A percentile compares a stretch with the other conserved stretches of the same genome.
Conservation (phyloP, 495 filamentous ascomycete species). For the Glarea lozoyensis region DNA sequence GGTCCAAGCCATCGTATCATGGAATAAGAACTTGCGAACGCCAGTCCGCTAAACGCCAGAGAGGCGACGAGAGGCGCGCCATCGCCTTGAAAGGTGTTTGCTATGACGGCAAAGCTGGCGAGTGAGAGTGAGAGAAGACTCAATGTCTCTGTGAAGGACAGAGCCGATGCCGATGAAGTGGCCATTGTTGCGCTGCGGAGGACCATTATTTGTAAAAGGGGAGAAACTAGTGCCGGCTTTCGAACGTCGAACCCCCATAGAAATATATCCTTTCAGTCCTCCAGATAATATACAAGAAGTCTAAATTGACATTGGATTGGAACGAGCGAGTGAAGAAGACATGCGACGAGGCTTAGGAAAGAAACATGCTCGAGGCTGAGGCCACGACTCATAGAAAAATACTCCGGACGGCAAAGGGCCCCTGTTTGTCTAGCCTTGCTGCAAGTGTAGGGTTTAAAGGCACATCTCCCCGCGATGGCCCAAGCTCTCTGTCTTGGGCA, state of each 20-base stretch:
- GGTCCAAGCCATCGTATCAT: conserved; percentile 93
- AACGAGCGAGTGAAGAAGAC: background rate
- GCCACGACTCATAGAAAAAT: conserved; percentile 4
- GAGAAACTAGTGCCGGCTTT: background rate
- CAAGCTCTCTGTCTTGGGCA: no score
- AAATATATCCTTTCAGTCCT: background rate
- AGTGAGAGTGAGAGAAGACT: conserved; percentile 59
- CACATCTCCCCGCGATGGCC: no score
- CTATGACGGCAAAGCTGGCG: conserved; percentile 63
- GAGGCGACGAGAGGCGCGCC: conserved; percentile 86
- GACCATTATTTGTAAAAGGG: background rate
- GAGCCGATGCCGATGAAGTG: conserved; percentile 26
- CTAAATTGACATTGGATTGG: background rate
- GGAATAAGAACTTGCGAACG: conserved; percentile 69
- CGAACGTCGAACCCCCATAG: background rate
- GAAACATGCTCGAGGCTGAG: no score
- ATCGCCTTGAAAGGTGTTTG: conserved; percentile 75
- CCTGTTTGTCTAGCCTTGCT: background rate
- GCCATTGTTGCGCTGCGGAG: conserved; percentile 6
- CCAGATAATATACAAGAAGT: background rate
- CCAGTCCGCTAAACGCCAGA: conserved; percentile 74
- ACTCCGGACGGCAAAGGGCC: background rate
- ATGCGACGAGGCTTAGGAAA: conserved; percentile 3
- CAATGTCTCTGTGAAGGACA: conserved; percentile 61
- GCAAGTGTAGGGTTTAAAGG: conserved; percentile 5